Base-by-base conservation (phyloP, 352 stramenopile genomes). In the Phytopythium boreale region DNA sequence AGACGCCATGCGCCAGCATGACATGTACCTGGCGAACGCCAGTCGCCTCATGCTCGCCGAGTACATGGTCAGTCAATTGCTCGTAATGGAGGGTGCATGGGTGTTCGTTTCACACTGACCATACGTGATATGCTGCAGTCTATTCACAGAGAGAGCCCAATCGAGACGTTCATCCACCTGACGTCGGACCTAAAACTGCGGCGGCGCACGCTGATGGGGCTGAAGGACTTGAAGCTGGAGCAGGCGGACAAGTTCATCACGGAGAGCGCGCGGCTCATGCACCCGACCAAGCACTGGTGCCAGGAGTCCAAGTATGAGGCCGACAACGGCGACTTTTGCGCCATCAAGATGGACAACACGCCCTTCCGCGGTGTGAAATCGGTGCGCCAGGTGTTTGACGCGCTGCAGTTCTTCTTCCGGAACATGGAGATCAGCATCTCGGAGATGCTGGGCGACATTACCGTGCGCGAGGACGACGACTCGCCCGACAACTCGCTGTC, bases 361-460 rank as follows among this genome's bases (percentile, higher is more conserved):
- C 80, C 77, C 43, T 87, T 89, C 41, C 41, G 63, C 9, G 71
- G 67, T 10, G 68, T 73, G 6, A 31, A 64, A 5, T 75, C 68
- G 0, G 72, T 88, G 11, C 64, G 70, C 1, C 71, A 83, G 31
- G 75, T 90, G 31, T 86, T 82, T 31, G 79, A 89, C 36, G 79
- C 82, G 17, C 72, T 85, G 27, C 68, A 73, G 59, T 80, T 77
- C 57, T 89, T 80, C 68, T 72, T 84, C n/a, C 47, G 66, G n/a
- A 88, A 87, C 43, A 75, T 84, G 56, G 79, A 90, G 52, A 79
- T 84, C 49, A 80, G 60, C 34, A 79, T 88, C 62, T 87, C 79
- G 0, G 77, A 90, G 44, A 75, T 74, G 50, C 61, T 88, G 12
- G 79, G 79, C 6, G 66, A 87, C 39, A 80, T 89, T 26, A 87